A percentile compares a stretch with the other conserved stretches of the same genome.
phyloP scores from a whole-genome alignment of 352 stramenopile genomes.

The Pythium brassicae region DNA sequence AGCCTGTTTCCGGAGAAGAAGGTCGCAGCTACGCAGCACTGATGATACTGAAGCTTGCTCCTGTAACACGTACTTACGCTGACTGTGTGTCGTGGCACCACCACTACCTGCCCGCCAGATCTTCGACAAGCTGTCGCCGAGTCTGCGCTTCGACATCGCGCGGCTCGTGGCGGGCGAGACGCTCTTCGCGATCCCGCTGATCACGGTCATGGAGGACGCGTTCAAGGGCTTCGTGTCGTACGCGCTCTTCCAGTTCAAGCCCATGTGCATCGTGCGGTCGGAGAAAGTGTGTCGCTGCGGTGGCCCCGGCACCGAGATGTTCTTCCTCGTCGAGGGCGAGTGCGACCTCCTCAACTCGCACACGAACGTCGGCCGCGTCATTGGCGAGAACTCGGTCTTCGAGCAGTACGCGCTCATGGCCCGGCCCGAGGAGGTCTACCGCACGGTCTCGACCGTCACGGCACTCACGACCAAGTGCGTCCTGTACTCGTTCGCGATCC shows the following conservation, averaged over 20 bases:
- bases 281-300: conserved; percentile 76
- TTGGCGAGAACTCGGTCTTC: conserved; percentile 71
- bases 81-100: neutral
- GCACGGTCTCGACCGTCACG: conserved; percentile 66
- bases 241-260: conserved; percentile 76
- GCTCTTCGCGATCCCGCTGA: conserved; percentile 76
- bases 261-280: conserved; percentile 56
- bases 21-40: conserved; percentile 21
- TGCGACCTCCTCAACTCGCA: conserved; percentile 77
- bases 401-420: conserved; percentile 83
- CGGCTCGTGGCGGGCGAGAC: conserved; percentile 72
- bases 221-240: conserved; percentile 89
- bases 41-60: neutral
- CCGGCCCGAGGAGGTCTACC: conserved; percentile 62
- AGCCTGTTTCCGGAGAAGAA: conserved; percentile 82
- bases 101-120: too few species aligned
- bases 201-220: conserved; percentile 84
- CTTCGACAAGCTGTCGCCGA: conserved; percentile 78
- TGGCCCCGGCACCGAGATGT: conserved; percentile 72
- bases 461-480: conserved; percentile 66
- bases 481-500: conserved; percentile 75
- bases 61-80: neutral
- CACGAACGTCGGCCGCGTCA: conserved; percentile 47
- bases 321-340: conserved; percentile 81
- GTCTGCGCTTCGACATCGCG: conserved; percentile 74